phyloP scores from a whole-genome alignment of 441 rosid species.

The Theobroma grandiflorum region DNA sequence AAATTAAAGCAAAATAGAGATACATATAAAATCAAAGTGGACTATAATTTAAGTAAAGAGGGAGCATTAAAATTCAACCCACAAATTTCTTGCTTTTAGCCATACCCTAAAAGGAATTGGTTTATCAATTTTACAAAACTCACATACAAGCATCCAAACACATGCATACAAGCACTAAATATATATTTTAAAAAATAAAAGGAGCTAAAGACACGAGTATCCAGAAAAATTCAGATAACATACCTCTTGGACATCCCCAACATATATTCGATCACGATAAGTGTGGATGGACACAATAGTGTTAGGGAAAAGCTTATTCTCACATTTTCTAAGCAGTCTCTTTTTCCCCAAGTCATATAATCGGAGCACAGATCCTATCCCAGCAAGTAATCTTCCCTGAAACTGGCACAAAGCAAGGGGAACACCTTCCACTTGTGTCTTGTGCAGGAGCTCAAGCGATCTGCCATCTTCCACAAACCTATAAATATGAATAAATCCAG shows the following conservation, averaged over 20 bases:
- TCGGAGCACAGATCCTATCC: slow-evolving; percentile 89
- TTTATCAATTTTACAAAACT: slow-evolving; percentile 11
- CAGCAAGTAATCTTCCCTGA: slow-evolving; percentile 92
- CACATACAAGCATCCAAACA: slow-evolving; percentile 15
- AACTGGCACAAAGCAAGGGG: slow-evolving; percentile 91
- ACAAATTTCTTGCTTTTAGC: neutral
- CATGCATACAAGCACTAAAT: neutral
- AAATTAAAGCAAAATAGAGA: slow-evolving; percentile 7
- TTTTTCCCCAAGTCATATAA: slow-evolving; percentile 93
- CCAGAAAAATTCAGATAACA: slow-evolving; percentile 26
- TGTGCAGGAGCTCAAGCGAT: slow-evolving; percentile 88
- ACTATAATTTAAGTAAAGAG: neutral
- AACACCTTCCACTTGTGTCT: slow-evolving; percentile 96
- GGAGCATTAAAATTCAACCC: neutral
- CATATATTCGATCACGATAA: slow-evolving; percentile 92
- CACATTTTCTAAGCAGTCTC: slow-evolving; percentile 90
- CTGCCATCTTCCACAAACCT: slow-evolving; percentile 92
- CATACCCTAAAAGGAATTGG: neutral
- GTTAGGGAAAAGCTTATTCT: slow-evolving; percentile 94
- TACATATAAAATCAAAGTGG: neutral
- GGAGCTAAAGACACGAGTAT: neutral
- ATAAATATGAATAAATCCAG: slow-evolving; percentile 88
- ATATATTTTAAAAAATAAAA: slow-evolving; percentile 1
- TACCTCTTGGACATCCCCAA: slow-evolving; percentile 97
- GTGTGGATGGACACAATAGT: slow-evolving; percentile 75